Base-by-base conservation (phyloP, 495 filamentous ascomycete genomes). In the Aspergillus biplanus region DNA sequence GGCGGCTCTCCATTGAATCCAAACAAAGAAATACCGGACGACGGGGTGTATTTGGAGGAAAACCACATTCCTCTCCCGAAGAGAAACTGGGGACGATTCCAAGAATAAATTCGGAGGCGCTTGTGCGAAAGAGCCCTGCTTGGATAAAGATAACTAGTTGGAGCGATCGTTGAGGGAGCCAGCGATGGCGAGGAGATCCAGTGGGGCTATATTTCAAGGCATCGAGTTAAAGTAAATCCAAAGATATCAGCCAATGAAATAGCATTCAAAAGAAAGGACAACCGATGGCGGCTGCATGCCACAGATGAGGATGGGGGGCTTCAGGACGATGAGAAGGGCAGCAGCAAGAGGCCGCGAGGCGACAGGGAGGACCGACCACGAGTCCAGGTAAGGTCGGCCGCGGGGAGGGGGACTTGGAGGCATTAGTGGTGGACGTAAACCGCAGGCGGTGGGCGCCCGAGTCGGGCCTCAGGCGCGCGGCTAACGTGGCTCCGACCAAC, bases 1-100 rank as follows among this genome's bases (percentile, higher is more conserved):
- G 65, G 60, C 61, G 64, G 61, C 66, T 77, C 68, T 71, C 79
- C 78, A 82, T 82, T 77, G 77, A 82, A 71, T 65, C 69, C 65
- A 62, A 65, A 64, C 16, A 62, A 63, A 68, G 63, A 66, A 66
- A 67, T 61, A 73, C 63, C 64, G 68, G 67, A 55, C 65, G 69
- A 76, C 66, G 65, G 62, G 72, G 44, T 64, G n/a, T 66, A 67
- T 62, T 62, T 64, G 71, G 66, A 77, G 73, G 68, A 70, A 57
- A 71, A 66, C 75, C 70, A 72, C 79, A 82, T 82, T 80, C 79
- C 75, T 76, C 72, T 72, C 66, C 59, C 33, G 33, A 62, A 42
- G 46, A 34, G 52, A 63, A 64, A 57, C 50, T 34, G 64, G 59
- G 54, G 48, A 59, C 18, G 53, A 62, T 67, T 65, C 56, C 62